These are phyloP conservation scores for Viridothelium virens DNA, from an alignment of 495 filamentous ascomycete genomes.

Conservation along the genomic window DNA sequence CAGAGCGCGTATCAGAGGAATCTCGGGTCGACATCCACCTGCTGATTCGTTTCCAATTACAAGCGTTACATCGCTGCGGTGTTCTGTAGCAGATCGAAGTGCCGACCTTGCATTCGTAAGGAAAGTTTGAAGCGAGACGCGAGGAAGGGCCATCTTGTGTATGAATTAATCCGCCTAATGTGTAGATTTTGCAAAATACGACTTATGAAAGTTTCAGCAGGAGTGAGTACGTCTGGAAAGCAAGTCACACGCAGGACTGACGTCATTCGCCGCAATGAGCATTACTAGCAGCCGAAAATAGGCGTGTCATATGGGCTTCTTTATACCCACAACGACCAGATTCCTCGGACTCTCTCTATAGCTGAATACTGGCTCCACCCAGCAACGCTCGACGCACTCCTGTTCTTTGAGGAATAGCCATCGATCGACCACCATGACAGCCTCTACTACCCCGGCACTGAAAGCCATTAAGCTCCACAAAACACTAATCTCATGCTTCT, in stretches of 20 bases:
- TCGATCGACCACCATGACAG: slow-evolving; percentile 81
- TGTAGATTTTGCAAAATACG: too few relatives aligned
- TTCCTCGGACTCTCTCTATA: slow-evolving; percentile 83
- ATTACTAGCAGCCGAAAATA: background rate
- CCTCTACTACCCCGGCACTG: slow-evolving; percentile 79
- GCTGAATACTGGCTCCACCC: slow-evolving; percentile 91
- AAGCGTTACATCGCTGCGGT: slow-evolving; percentile 42
- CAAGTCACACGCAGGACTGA: background rate
- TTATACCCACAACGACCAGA: slow-evolving; percentile 81
- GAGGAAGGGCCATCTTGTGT: slow-evolving; percentile 16
- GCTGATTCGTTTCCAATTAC: slow-evolving; percentile 70
- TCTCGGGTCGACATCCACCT: slow-evolving; percentile 37
- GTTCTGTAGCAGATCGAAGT: slow-evolving; percentile 23
- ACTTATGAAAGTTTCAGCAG: too few relatives aligned
- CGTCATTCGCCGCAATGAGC: background rate
- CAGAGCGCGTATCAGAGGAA: background rate
- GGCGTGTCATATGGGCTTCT: slow-evolving; percentile 37
- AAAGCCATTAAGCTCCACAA: slow-evolving; percentile 95
- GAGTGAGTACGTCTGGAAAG: too few relatives aligned
- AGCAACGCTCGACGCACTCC: slow-evolving; percentile 44
- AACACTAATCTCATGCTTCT: slow-evolving; percentile 74
- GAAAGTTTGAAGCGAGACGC: slow-evolving; percentile 30
- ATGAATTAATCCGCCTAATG: background rate
- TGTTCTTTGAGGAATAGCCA: slow-evolving; percentile 86
- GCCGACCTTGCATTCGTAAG: slow-evolving; percentile 28